Evolutionary conservation across 306 rosid genomes (phyloP), one percentile per base, ranked within the genome.

Genomic region (Pueraria montana): DNA sequence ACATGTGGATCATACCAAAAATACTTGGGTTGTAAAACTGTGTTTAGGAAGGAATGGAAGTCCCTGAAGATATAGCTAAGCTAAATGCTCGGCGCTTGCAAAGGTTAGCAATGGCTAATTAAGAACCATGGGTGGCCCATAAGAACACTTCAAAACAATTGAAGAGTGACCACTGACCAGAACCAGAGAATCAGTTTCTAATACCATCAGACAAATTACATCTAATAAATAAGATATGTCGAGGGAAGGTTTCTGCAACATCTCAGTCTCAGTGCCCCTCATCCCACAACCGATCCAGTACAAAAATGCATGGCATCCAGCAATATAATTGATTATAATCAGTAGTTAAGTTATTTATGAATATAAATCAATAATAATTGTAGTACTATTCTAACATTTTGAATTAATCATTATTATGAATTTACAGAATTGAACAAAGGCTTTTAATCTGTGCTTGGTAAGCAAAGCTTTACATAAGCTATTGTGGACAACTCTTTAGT

Each of bases 191-290:
- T 34, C 7, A 8, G 46, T 32, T 32, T 65, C 71, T 34, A 34
- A 34, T 34, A 62, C n/a, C 17, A 61, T 61, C 11, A 66, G 49
- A 65, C 72, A 65, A 34, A 36, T 65, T 65, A 36, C 27, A 17
- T 36, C 72, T 34, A 65, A 36, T 36, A 17, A 65, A 65, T 65
- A 9, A 65, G 46, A 65, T 65, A 10, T 34, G 71, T 3, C 9
- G 14, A 36, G 43, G 46, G 46, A 65, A 2, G 71, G 12, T 34
- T 65, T 34, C 8, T 34, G 71, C 46, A 65, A 34, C 46, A 34
- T 34, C 21, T 63, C 68, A 27, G 8, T 34, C 21, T 63, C 68
- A 27, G 8, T 62, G 20, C 13, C 43, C 70, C 20, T 0, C 43
- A 63, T 43, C 69, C 5, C 69, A 63, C 69, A 14, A 63, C 12